Evolutionary conservation across 2,329 filamentous ascomycete species (phyloP), one percentile per base, ranked within the genome.

Genomic region (Cladophialophora immunda): DNA sequence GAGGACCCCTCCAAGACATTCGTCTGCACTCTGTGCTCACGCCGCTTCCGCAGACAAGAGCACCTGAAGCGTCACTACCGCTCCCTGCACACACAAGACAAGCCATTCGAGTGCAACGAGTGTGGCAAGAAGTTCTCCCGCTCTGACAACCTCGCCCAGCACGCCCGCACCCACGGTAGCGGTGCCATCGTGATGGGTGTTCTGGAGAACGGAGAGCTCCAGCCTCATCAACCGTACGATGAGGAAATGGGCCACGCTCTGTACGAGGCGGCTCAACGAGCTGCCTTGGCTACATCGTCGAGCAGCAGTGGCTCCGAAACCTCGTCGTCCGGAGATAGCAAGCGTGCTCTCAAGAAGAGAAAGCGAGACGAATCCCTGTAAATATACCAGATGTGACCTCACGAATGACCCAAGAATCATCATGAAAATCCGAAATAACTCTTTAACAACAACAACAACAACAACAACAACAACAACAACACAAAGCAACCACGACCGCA

Each of bases 81-180:
- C 74, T 98, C 95, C 66, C 92, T 99, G 56, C 95, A 99, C 85
- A 99, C 95, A 1, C 91, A 97, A 77, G 95, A 98, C 79, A 99
- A 98, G 89, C 95, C 95, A 4, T 99, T 98, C 76, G 93, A 97
- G 83, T 99, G 95, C 85, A 88, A 89, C 72, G 94, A 99, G 83
- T 99, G 95, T 76, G 94, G 95, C 75, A 99, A 99, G 90, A 97
- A 97, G 85, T 99, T 98, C 83, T 98, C 94, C 22, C 91, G 95
- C 75, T 97, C 92, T 74, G 95, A 99, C 82, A 99, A 99, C 84
- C 87, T 99, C 17, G 92, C 93, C 27, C 95, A 99, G 82, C 95
- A 99, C 78, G 90, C 95, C 71, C 89, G 95, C 70, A 99, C 95
- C 4, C 95, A 99, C 76, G 93, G 93, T 64, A 91, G 90, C 66